Evolutionary conservation across 108 stramenopile species (phyloP), one percentile per base, ranked within the genome.

Genomic region (Fistulifera pelliculosa): DNA sequence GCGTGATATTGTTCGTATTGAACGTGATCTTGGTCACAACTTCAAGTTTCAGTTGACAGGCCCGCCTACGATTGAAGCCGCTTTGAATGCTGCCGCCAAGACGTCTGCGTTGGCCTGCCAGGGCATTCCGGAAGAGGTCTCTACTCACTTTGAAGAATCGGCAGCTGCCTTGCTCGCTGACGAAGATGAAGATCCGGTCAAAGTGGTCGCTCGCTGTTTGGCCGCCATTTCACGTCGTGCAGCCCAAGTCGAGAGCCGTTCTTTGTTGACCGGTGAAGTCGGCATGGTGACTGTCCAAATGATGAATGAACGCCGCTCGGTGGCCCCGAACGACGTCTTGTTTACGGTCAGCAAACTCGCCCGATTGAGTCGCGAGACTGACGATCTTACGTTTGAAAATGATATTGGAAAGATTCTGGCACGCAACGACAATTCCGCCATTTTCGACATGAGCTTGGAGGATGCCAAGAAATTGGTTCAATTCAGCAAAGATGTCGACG

Each of bases 1-100:
- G 35, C 69, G 80, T 15, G 92, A 94, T 51, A 85, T 99, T 61
- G 84, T 91, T 22, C 80, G 89, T 38, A 95, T 99, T 58, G 96
- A 98, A 70, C 54, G 85, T 19, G 84, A 81, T 73, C 72, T 93
- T 28, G 84, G 77, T 25, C 93, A 94, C 61, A 94, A 94, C 0
- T 96, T 94, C 70, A 79, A 81, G 64, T 94, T 94, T 53, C 82
- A 91, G 23, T 54, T 90, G 40, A 58, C 66, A 10, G 93, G 93
- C 26, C 93, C 93, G 12, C 93, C 93, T 21, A 84, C 89, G 14
- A 71, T 53, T 19, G 83, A 81, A 64, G 77, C 87, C 2, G 89
- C 87, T 16, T 65, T 94, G 15, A 55, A 61, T 48, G 88, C 93
- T 44, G 88, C 88, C 8, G 84, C 89, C 21, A 85, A 83, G 58